Percentiles rank a stretch among this genome's conserved stretches.
Conservation (phyloP, 1,284 basidiomycete species). For the Gomphus sp. region DNA sequence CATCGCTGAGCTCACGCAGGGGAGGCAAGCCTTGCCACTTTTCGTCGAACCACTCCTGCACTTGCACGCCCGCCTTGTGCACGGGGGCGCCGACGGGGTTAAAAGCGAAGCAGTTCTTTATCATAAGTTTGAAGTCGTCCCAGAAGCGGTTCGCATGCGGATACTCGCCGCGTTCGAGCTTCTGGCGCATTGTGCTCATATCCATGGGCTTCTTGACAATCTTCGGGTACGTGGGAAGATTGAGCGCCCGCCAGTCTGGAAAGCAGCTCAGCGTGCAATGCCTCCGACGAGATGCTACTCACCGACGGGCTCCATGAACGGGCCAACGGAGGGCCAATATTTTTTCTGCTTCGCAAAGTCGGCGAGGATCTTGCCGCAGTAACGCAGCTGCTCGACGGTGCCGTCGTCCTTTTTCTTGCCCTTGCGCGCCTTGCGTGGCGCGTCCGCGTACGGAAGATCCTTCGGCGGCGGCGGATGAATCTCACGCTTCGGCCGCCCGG, state of each 20-base stretch:
- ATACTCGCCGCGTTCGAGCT: slow-evolving; percentile 74
- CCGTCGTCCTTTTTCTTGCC: slow-evolving; percentile 49
- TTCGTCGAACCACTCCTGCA: slow-evolving; percentile 83
- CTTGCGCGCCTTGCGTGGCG: slow-evolving; percentile 57
- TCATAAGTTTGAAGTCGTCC: slow-evolving; percentile 90
- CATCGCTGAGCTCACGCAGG: slow-evolving; percentile 30
- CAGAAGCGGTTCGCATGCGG: slow-evolving; percentile 70
- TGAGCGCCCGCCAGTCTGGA: slow-evolving; percentile 69
- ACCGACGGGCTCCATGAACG: slow-evolving; percentile 93
- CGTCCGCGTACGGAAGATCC: slow-evolving; percentile 79
- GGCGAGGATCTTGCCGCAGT: slow-evolving; percentile 65
- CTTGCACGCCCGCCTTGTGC: slow-evolving; percentile 70
- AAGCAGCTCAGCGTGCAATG: background rate
- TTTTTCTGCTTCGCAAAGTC: slow-evolving; percentile 73
- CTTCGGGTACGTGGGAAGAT: slow-evolving; percentile 80
- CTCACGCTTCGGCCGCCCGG: slow-evolving; percentile 89
- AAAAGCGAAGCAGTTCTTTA: slow-evolving; percentile 88
- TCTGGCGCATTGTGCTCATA: slow-evolving; percentile 77
- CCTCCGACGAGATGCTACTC: slow-evolving; percentile 24
- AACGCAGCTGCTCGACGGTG: slow-evolving; percentile 82
- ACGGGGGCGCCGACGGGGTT: slow-evolving; percentile 87
- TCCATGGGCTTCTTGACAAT: slow-evolving; percentile 95
- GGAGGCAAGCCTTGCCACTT: slow-evolving; percentile 81
- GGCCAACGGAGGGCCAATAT: slow-evolving; percentile 63
- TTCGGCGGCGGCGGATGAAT: slow-evolving; percentile 93